Base-by-base conservation (phyloP, 2,329 filamentous ascomycete species). In the Lecanoromycetidae sp. region DNA sequence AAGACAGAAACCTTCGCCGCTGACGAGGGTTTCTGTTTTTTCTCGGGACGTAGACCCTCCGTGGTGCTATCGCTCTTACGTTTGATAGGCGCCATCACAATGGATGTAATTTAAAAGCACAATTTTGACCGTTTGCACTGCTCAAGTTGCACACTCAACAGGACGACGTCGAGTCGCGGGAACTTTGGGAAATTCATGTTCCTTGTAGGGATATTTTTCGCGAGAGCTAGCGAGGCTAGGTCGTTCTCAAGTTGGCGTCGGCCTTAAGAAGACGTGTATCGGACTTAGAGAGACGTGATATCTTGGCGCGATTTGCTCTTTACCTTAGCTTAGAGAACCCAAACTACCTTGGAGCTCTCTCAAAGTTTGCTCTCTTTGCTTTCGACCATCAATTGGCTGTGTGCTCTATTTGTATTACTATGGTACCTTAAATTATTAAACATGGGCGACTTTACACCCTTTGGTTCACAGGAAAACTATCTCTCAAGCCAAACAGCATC, bases 41-140 rank as follows among this genome's bases (percentile, higher is more conserved):
- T 54, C 32, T 27, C 34, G n/a, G 51, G 43, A 42, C 44, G 48
- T 38, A 19, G 34, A 26, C 15, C 27, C 4, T 43, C 61, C 45
- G 66, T 62, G 17, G 60, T 59, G 45, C 57, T 57, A 55, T 63
- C 62, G 52, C 61, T 63, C 58, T 70, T 70, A 57, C 67, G 65
- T 58, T 70, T 70, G 12, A 66, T 60, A 30, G 65, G 66, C 52
- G 64, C 66, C 66, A 69, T 69, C n/a, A 17, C 27, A 38, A 29
- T 25, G n/a, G n/a, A n/a, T n/a, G n/a, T n/a, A n/a, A n/a, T n/a
- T n/a, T n/a, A n/a, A n/a, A n/a, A n/a, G n/a, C n/a, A n/a, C n/a
- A n/a, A n/a, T n/a, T n/a, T n/a, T n/a, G n/a, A n/a, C n/a, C n/a
- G n/a, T n/a, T n/a, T n/a, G n/a, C n/a, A n/a, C n/a, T n/a, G n/a